Evolutionary conservation across 1,284 basidiomycete species (phyloP).

Genomic region (Cutaneotrichosporon arboriforme): DNA sequence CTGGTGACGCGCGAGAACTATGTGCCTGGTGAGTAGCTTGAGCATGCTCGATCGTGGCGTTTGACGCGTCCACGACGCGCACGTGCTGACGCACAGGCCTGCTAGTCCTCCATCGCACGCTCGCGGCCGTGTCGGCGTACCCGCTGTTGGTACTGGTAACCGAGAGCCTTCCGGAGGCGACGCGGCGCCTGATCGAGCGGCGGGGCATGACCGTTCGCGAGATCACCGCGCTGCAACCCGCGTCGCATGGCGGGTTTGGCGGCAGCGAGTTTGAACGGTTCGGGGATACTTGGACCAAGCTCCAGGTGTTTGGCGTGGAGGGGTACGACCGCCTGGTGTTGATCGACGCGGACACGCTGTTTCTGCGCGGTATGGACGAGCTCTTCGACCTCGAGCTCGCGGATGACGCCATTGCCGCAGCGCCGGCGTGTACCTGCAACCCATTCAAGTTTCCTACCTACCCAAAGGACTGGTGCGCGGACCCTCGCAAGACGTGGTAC

Average conservation of each 20-base stretch:
- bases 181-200: slow-evolving; percentile 55
- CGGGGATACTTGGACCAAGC: slow-evolving; percentile 82
- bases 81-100: slow-evolving; percentile 32
- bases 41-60: no score
- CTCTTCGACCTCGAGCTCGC: slow-evolving; percentile 67
- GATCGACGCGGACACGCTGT: slow-evolving; percentile 87
- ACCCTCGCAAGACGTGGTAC: background rate
- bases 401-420: slow-evolving; percentile 70
- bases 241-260: slow-evolving; percentile 49
- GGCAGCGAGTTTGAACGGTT: slow-evolving; percentile 54
- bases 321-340: slow-evolving; percentile 79
- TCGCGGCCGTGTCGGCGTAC: slow-evolving; percentile 65
- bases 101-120: slow-evolving; percentile 65
- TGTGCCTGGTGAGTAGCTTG: slow-evolving; percentile 49
- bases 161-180: slow-evolving; percentile 55
- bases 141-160: slow-evolving; percentile 79
- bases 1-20: slow-evolving; percentile 64
- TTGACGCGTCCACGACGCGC: no score
- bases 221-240: slow-evolving; percentile 60
- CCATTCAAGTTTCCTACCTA: slow-evolving; percentile 77
- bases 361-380: slow-evolving; percentile 84
- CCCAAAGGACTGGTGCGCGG: slow-evolving; percentile 74
- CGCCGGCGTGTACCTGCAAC: slow-evolving; percentile 89
- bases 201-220: slow-evolving; percentile 57
- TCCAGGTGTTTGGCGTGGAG: slow-evolving; percentile 68